These are phyloP conservation scores for Torulaspora franciscae DNA, from an alignment of 805 yeast genomes.

Conservation along the genomic window DNA sequence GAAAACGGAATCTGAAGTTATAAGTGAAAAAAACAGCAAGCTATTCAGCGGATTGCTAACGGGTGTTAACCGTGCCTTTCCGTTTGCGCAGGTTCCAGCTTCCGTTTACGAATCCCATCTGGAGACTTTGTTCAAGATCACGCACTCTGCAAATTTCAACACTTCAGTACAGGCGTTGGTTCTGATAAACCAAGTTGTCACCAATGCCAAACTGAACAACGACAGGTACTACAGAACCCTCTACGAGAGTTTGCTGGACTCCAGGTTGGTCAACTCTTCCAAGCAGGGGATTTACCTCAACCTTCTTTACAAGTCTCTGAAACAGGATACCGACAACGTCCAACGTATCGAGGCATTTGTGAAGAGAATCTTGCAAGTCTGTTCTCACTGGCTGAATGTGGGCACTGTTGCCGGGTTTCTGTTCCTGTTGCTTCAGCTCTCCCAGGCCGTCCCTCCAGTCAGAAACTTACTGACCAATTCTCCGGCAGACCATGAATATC, in stretches of 20 bases:
- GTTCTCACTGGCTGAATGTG: conserved; percentile 78
- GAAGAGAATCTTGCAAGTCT: conserved; percentile 81
- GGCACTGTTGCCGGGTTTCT: conserved; percentile 87
- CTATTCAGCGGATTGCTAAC: conserved; percentile 86
- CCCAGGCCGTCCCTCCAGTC: conserved; percentile 58
- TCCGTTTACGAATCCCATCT: conserved; percentile 70
- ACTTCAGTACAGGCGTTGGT: conserved; percentile 90
- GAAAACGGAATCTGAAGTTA: conserved; percentile 57
- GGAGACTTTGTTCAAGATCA: conserved; percentile 79
- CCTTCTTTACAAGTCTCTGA: conserved; percentile 75
- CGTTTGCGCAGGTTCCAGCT: conserved; percentile 72
- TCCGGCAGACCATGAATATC: conserved; percentile 47
- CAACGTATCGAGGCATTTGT: conserved; percentile 81
- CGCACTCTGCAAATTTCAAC: conserved; percentile 90
- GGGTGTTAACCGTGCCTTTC: conserved; percentile 94
- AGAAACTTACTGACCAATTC: conserved; percentile 56
- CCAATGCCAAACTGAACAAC: conserved; percentile 49
- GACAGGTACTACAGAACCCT: conserved; percentile 81
- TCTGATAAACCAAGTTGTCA: conserved; percentile 73
- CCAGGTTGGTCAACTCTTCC: conserved; percentile 76
- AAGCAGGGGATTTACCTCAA: conserved; percentile 91
- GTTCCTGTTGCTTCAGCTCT: conserved; percentile 64
- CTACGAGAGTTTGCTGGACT: conserved; percentile 84
- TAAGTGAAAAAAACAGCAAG: conserved; percentile 77
- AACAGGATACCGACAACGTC: conserved; percentile 53